These are phyloP conservation scores for Aristolochia contorta DNA, from an alignment of 164 flowering plant species.

Conservation along the genomic window DNA sequence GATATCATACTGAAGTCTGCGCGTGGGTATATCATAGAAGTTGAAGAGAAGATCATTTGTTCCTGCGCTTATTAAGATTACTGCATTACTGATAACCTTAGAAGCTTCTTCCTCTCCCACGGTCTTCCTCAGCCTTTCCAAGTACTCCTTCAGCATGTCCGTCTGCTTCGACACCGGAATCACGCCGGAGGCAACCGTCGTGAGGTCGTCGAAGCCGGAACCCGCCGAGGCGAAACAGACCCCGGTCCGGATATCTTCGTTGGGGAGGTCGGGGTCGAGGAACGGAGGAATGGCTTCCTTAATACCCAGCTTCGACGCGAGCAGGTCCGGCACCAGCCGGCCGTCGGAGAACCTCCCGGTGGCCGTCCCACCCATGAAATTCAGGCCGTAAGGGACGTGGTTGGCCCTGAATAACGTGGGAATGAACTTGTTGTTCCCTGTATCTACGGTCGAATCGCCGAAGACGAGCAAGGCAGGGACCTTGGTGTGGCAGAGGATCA, in stretches of 20 bases:
- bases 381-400: constrained; percentile 34
- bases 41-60: constrained; percentile 25
- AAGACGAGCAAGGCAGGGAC: no score
- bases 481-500: no score
- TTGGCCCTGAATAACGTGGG: constrained; percentile 14
- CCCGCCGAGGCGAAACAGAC: constrained; percentile 54
- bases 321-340: constrained; percentile 33
- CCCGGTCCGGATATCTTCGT: constrained; percentile 25
- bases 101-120: constrained; percentile 28
- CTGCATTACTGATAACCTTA: constrained; percentile 17
- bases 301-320: constrained; percentile 29
- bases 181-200: constrained; percentile 3
- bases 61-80: constrained; percentile 39
- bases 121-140: constrained; percentile 16
- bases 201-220: constrained; percentile 41
- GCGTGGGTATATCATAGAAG: constrained; percentile 30
- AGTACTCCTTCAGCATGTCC: constrained; percentile 18
- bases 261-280: constrained; percentile 2
- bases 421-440: constrained; percentile 52
- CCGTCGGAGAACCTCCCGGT: constrained; percentile 62
- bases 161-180: constrained; percentile 31
- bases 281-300: constrained; percentile 45
- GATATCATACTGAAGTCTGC: constrained; percentile 15
- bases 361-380: constrained; percentile 23
- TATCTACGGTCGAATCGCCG: constrained; percentile 4